These are phyloP conservation scores for Aquilaria malaccensis DNA, from an alignment of 345 rosid genomes.

Conservation along the genomic window DNA sequence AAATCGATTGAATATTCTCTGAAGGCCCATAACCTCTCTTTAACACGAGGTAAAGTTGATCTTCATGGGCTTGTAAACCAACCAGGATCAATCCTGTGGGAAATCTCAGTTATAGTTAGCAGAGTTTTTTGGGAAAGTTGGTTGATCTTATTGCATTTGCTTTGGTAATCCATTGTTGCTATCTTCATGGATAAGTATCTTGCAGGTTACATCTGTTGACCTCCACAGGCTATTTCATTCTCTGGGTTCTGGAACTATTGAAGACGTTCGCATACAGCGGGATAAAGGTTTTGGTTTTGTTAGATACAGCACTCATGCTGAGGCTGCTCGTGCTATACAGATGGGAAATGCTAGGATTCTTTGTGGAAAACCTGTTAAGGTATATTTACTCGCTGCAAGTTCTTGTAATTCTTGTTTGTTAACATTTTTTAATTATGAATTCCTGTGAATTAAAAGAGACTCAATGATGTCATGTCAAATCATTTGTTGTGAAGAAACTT, in stretches of 20 bases:
- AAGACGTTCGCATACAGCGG: constrained; percentile 88
- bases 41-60: no score
- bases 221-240: constrained; percentile 73
- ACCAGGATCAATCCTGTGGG: no score
- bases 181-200: background rate
- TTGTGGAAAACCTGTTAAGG: constrained; percentile 75
- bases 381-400: constrained; percentile 18
- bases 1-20: no score
- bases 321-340: constrained; percentile 88
- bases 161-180: no score
- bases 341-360: constrained; percentile 70
- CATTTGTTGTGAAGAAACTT: no score
- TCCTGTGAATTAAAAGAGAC: background rate
- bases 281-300: constrained; percentile 97
- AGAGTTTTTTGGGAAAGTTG: no score
- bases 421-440: background rate
- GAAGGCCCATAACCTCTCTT: no score
- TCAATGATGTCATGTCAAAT: background rate
- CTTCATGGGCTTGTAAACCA: no score
- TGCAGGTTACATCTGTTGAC: constrained; percentile 66
- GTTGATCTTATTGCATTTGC: no score
- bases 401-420: background rate
- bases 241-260: constrained; percentile 76
- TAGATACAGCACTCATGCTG: constrained; percentile 66
- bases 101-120: no score